Evolutionary conservation across 1,284 basidiomycete genomes (phyloP), one percentile per base, ranked within the genome.

Genomic region (Melampsora abietis-canadensis): DNA sequence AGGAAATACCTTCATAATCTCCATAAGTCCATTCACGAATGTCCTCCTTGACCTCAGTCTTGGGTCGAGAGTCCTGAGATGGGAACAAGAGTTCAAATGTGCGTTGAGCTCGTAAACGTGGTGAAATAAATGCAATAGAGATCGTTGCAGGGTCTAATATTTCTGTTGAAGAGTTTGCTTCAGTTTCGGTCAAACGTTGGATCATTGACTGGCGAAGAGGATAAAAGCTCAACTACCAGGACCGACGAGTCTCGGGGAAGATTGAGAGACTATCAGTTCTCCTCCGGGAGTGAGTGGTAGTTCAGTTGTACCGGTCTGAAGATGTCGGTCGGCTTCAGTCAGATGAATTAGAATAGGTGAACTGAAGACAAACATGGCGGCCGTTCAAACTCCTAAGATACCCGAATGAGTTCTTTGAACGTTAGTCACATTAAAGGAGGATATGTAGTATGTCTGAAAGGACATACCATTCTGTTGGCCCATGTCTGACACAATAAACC

Each of bases 271-370:
- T 79, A 91, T 87, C 66, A 86, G 82, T 81, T 89, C 90, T n/a
- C 94, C 93, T 66, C 86, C 86, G n/a, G 83, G 80, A 7, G 93
- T 95, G 63, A 96, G 85, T 19, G 92, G 90, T 73, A 97, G 92
- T 80, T 97, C 93, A 3, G 88, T 87, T 46, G 86, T 86, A 54
- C 94, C 94, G 10, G 93, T 96, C 92, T 95, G 44, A 15, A 54
- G 37, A 21, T 46, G 48, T 12, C 34, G 24, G 57, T 17, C 7
- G 24, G n/a, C 30, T 27, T 17, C 40, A 27, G 17, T 48, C 12
- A 30, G n/a, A 14, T 27, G 40, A 65, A 21, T 10, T 19, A 46
- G 15, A 34, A 48, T 27, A 30, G 21, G 8, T 24, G 62, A 27
- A 34, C 14, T 27, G 12, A 69, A 19, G 44, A 51, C 68, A 48